Conservation (phyloP, 116 monocot species). For the Posidonia oceanica region DNA sequence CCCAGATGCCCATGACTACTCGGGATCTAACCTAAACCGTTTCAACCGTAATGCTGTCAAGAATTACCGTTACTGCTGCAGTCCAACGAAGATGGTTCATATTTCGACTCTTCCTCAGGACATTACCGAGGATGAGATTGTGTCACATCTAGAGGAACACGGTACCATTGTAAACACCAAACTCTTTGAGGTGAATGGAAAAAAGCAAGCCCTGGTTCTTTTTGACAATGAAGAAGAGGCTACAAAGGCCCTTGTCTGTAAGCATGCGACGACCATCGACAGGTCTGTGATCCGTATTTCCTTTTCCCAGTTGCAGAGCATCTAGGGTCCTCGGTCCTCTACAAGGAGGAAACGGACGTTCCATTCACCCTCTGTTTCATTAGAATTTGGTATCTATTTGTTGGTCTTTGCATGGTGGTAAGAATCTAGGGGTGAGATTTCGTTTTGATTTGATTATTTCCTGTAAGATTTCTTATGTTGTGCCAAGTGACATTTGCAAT, state of each 20-base stretch:
- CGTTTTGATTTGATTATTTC: too few species aligned
- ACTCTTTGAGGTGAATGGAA: conserved; percentile 77
- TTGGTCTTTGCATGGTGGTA: too few species aligned
- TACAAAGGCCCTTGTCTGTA: conserved; percentile 84
- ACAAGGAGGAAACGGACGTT: too few species aligned
- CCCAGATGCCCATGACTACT: conserved; percentile 66
- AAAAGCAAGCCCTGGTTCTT: conserved; percentile 75
- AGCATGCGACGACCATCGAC: conserved; percentile 64
- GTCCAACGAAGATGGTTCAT: conserved; percentile 92
- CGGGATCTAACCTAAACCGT: conserved; percentile 71
- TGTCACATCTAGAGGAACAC: conserved; percentile 65
- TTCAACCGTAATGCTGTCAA: conserved; percentile 84
- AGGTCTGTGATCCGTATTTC: conserved; percentile 72
- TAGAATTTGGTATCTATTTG: too few species aligned
- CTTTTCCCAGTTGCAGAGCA: conserved; percentile 90
- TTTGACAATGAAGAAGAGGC: conserved; percentile 91
- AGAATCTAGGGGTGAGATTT: too few species aligned
- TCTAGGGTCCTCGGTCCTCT: conserved; percentile 17
- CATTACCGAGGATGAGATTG: conserved; percentile 59
- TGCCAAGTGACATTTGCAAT: too few species aligned
- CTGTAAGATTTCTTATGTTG: too few species aligned
- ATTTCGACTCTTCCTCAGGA: conserved; percentile 75
- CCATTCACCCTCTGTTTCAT: too few species aligned
- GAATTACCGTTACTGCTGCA: conserved; percentile 81
- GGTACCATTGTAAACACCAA: conserved; percentile 60